phyloP scores from a whole-genome alignment of 2,329 filamentous ascomycete species.

The Colletotrichum sidae region DNA sequence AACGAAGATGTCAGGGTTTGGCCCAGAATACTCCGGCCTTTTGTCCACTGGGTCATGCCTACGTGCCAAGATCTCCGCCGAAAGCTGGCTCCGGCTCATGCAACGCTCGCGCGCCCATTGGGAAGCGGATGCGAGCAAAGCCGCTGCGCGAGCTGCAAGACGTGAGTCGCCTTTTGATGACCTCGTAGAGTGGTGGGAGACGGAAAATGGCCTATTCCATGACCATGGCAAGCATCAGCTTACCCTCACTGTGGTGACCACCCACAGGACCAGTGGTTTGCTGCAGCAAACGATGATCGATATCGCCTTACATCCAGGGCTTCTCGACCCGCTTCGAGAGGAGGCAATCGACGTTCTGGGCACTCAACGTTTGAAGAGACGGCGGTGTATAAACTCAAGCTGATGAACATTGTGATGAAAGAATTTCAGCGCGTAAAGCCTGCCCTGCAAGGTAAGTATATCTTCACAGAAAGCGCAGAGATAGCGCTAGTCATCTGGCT shows the following conservation, averaged over 20 bases:
- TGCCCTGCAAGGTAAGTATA: conserved; percentile 30
- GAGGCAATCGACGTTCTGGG: conserved; percentile 40
- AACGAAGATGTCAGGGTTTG: conserved; percentile 27
- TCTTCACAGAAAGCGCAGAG: neutral
- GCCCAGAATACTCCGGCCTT: conserved; percentile 34
- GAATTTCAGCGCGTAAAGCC: conserved; percentile 42
- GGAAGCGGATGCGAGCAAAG: conserved; percentile 20
- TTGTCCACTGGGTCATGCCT: conserved; percentile 37
- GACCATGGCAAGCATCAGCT: conserved; percentile 47
- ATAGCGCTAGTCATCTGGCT: too few relatives aligned
- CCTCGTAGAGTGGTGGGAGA: conserved; percentile 38
- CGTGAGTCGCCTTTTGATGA: conserved; percentile 33
- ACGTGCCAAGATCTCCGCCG: conserved; percentile 23
- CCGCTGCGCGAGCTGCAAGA: conserved; percentile 22
- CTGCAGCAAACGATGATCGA: conserved; percentile 39
- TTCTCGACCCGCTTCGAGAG: conserved; percentile 38
- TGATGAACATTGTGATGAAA: conserved; percentile 43
- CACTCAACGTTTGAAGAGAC: conserved; percentile 38
- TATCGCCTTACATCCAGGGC: conserved; percentile 38
- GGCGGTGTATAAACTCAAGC: conserved; percentile 39
- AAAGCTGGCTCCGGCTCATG: conserved; percentile 11
- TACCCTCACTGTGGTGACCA: conserved; percentile 39
- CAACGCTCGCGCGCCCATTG: conserved; percentile 29
- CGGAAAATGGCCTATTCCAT: conserved; percentile 1
- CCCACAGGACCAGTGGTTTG: conserved; percentile 41